These are phyloP conservation scores for Cystobasidium pallidum DNA, from an alignment of 1,284 basidiomycete species.

Conservation along the genomic window DNA sequence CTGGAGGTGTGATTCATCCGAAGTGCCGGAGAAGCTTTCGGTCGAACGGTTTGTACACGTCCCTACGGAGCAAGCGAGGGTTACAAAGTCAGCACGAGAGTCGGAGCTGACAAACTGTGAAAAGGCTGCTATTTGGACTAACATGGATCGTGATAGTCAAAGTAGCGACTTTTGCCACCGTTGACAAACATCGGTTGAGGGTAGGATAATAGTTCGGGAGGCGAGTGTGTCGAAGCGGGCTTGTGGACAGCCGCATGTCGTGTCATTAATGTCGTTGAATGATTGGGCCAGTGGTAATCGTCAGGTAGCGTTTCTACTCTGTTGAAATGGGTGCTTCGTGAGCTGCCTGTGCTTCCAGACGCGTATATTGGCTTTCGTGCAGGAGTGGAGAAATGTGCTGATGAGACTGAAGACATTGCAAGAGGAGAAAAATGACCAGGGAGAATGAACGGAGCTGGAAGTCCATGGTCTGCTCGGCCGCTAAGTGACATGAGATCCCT, in stretches of 20 bases:
- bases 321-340: background rate
- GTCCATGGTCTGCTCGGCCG: background rate
- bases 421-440: background rate
- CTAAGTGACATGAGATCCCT: background rate
- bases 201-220: background rate
- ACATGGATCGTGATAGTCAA: conserved; percentile 18
- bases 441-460: background rate
- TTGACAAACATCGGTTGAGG: background rate
- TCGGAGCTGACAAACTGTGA: background rate
- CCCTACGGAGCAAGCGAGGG: conserved; percentile 9
- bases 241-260: background rate
- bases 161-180: conserved; percentile 9
- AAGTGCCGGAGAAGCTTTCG: conserved; percentile 2
- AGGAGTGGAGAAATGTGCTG: background rate
- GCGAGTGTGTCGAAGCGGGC: background rate
- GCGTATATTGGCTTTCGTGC: background rate
- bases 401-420: background rate
- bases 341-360: background rate
- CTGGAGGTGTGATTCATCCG: conserved; percentile 8
- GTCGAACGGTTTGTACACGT: conserved; percentile 9
- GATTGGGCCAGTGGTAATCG: background rate
- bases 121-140: background rate
- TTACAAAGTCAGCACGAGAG: background rate
- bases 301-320: background rate
- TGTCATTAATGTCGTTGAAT: background rate